Percentiles rank a stretch among this genome's conserved stretches.
These are phyloP conservation scores for Entelexis paramagnoliae DNA, from an alignment of 1,139 yeast genomes.

Conservation along the genomic window DNA sequence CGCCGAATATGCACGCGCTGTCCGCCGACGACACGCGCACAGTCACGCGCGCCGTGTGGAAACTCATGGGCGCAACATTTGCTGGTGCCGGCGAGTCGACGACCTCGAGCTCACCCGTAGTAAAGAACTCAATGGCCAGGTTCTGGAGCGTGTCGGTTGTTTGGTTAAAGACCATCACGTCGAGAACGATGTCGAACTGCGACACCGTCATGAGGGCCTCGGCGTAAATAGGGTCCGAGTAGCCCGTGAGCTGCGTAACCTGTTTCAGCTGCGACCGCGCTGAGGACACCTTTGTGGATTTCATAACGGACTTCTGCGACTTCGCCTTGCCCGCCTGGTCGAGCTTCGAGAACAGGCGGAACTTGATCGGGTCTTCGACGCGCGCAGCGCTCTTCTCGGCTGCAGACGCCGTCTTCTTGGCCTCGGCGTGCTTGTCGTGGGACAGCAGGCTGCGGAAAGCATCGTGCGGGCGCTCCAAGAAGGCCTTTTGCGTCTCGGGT, in stretches of 20 bases:
- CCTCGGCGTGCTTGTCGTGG: constrained; percentile 21
- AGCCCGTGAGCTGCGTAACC: constrained; percentile 90
- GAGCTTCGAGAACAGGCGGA: constrained; percentile 54
- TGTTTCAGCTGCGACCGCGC: constrained; percentile 67
- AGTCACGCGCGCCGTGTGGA: constrained; percentile 80
- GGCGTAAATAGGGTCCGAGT: constrained; percentile 94
- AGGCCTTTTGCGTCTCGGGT: constrained; percentile 52
- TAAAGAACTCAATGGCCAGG: constrained; percentile 88
- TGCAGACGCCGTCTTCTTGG: constrained; percentile 39
- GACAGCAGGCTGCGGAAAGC: constrained; percentile 56
- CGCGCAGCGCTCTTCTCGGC: constrained; percentile 62
- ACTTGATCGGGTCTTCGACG: constrained; percentile 69
- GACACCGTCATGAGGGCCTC: constrained; percentile 93
- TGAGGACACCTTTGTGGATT: constrained; percentile 9
- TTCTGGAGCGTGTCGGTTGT: constrained; percentile 85
- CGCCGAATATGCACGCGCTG: constrained; percentile 95
- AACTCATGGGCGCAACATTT: constrained; percentile 92
- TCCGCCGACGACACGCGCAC: constrained; percentile 95
- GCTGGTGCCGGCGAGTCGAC: constrained; percentile 89
- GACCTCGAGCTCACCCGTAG: constrained; percentile 90
- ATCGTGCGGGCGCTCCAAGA: constrained; percentile 75
- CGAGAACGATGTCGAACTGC: constrained; percentile 91
- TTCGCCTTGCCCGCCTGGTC: constrained; percentile 32
- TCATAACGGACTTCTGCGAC: constrained; percentile 25
- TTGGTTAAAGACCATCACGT: constrained; percentile 88